Evolutionary conservation across 2,329 filamentous ascomycete species (phyloP), one percentile per base, ranked within the genome.

Genomic region (Allantophomopsis cytisporea): DNA sequence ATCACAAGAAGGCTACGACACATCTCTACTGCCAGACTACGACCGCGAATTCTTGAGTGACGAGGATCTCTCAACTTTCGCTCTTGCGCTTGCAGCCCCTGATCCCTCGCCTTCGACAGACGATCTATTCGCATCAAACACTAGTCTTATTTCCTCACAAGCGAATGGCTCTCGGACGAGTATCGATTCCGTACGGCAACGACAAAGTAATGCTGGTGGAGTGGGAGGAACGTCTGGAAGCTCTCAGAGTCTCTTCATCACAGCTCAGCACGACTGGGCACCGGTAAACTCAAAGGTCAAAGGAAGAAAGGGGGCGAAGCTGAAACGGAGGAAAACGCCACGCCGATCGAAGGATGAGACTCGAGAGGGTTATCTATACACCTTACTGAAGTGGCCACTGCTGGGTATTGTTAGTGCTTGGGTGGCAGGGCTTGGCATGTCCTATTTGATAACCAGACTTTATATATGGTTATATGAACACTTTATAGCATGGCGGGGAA

Each of bases 381-480:
- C 74, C 2, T 58, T 98, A 35, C 67, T 94, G 38, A 95, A 96
- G 60, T 96, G 88, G 82, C 91, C 91, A 2, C 72, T 98, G 48
- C 68, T 98, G 28, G 59, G 87, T 28, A 71, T 83, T 32, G 86
- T 94, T 2, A 69, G 81, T 36, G 74, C 77, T 10, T 96, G 88
- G 87, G 74, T 98, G 37, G 54, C 74, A 1, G 76, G 83, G 12
- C 68, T 96, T 16, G 75, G 77, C 39, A 56, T 78, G 11, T 70
- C 76, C 13, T 98, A 98, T 59, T 63, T 91, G 21, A 64, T 83
- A 38, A 95, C 87, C 7, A 70, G 91, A 32, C 62, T 88, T 44
- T 98, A 98, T 62, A 91, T 98, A 48, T 87, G 80, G 62, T 62
- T 84, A 1, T 98, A 96, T 62, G 91, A 98, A 59, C 83, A 94